Base-by-base conservation (phyloP, 2,329 filamentous ascomycete genomes). In the Harringtonia aguacate region DNA sequence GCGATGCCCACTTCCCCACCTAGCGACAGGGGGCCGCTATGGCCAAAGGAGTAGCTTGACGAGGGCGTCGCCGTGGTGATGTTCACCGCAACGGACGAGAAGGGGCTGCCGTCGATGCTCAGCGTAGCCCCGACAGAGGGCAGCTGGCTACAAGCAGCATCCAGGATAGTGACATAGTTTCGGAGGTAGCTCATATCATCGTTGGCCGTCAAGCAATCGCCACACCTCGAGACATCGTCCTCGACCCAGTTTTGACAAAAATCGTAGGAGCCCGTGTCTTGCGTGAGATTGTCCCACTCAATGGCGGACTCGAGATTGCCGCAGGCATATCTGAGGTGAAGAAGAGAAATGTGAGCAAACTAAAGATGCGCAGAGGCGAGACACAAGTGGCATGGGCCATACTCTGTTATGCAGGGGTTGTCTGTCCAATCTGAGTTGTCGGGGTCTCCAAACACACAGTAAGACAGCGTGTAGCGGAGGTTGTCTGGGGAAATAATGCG, bases 1-100 rank as follows among this genome's bases (percentile, higher is more conserved):
- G 68, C 73, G 41, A 81, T 73, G 48, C 76, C 78, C 1, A 79
- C 74, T 44, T 77, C 74, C 13, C 66, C 72, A 5, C 70, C 73
- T 2, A 79, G 61, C 2, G 60, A 67, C 8, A 81, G 55, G 0
- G 72, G 64, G 0, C 70, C 68, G 54, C 68, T 66, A 27, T 64
- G 57, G 0, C 64, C 48, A n/a, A 69, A 57, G 0, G 61, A 59
- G 29, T 69, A 55, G 0, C 58, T 56, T 8, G 64, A 59, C 0
- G 61, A 60, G 0, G 67, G 60, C 0, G 66, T 61, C 0, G 77
- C 72, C 0, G 62, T 60, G 3, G 74, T 76, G 43, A 75, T 64
- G 46, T 70, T 71, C 34, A 78, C 65, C 0, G 52, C 46, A 1
- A 61, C 56, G 10, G 53, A 57, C 2, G 73, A 73, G 56, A 81